Conservation (phyloP, 2,329 filamentous ascomycete genomes). For the Rhynchosporium graminicola region DNA sequence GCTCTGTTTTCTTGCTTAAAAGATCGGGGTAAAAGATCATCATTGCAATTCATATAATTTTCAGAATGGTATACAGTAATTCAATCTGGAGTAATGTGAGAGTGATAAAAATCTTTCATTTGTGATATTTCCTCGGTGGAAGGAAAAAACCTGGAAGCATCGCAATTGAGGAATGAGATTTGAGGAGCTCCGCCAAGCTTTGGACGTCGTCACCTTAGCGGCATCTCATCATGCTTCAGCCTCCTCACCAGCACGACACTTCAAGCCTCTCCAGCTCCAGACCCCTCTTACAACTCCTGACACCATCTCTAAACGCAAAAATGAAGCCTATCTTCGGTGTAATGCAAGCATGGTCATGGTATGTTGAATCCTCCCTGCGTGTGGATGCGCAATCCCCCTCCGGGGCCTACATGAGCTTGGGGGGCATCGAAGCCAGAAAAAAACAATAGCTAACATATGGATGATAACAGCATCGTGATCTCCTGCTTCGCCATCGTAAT, state of each 20-base stretch:
- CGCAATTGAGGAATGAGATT: no score
- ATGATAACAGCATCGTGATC: conserved; percentile 65
- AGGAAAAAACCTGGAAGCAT: no score
- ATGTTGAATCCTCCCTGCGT: conserved; percentile 42
- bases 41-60: no score
- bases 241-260: conserved; percentile 15
- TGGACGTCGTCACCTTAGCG: conserved; percentile 5
- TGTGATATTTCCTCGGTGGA: no score
- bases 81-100: no score
- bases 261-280: neutral
- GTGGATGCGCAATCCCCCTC: conserved; percentile 12
- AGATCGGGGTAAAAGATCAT: no score
- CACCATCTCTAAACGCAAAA: conserved; percentile 20
- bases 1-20: no score
- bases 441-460: conserved; percentile 7
- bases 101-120: no score
- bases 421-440: neutral
- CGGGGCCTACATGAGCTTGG: conserved; percentile 10
- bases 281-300: neutral
- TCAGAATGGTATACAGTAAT: no score
- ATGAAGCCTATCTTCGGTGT: conserved; percentile 97
- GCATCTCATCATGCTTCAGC: conserved; percentile 17
- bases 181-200: neutral
- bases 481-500: conserved; percentile 66
- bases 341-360: conserved; percentile 96